Percentiles rank a stretch among this genome's conserved stretches.
Evolutionary conservation across 225 moss, liverwort and hornwort genomes (phyloP).

Genomic region (Pseudisothecium myosuroides): DNA sequence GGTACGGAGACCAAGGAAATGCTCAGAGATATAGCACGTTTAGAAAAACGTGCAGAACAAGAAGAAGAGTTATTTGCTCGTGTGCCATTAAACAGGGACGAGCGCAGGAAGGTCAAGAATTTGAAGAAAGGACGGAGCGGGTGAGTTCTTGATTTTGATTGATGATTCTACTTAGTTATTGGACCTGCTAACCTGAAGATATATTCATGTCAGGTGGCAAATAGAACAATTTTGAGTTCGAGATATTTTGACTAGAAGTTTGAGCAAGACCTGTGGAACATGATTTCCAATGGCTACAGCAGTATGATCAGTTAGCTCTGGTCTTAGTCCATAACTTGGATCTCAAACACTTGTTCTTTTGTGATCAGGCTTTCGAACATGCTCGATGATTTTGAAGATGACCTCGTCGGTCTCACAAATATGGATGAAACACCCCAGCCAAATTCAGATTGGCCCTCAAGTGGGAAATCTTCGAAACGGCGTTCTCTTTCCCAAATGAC

Average conservation of each 20-base stretch:
- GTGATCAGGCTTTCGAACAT: constrained; percentile 61
- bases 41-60: constrained; percentile 81
- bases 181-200: not conserved
- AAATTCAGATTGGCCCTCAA: constrained; percentile 2
- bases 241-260: not conserved
- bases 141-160: constrained; percentile 16
- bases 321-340: not conserved
- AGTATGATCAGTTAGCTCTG: not conserved
- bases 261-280: not conserved
- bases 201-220: not conserved
- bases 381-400: constrained; percentile 92
- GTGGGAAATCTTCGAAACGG: constrained; percentile 53
- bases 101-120: constrained; percentile 80
- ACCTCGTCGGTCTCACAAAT: constrained; percentile 64
- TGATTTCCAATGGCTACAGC: not conserved
- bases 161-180: not conserved
- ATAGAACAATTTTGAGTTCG: not conserved
- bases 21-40: constrained; percentile 72
- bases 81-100: constrained; percentile 77
- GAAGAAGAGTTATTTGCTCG: constrained; percentile 95
- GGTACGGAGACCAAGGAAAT: constrained; percentile 77
- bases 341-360: not conserved
- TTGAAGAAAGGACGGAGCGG: constrained; percentile 75
- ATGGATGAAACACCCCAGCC: constrained; percentile 44
- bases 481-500: constrained; percentile 51